A percentile compares a stretch with the other conserved stretches of the same genome.
Conservation (phyloP, 2,329 filamentous ascomycete species). For the Monilinia fructicola region DNA sequence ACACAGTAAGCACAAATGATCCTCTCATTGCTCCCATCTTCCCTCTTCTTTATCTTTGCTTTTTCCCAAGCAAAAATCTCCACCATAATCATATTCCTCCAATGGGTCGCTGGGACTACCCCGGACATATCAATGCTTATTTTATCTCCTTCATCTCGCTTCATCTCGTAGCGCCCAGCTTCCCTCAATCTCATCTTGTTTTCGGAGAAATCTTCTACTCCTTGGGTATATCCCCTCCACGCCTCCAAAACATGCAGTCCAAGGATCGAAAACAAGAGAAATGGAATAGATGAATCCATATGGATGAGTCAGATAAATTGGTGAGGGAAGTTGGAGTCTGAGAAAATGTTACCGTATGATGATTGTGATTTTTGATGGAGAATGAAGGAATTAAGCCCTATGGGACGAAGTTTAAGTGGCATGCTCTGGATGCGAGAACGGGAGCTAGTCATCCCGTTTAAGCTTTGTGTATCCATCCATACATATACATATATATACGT, state of each 20-base stretch:
- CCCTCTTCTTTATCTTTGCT: neutral
- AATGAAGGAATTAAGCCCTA: neutral
- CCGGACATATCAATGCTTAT: constrained; percentile 3
- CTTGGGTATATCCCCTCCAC: no score
- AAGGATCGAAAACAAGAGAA: no score
- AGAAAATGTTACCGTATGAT: neutral
- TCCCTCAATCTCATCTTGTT: neutral
- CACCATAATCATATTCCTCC: neutral
- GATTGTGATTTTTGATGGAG: neutral
- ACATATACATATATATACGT: neutral
- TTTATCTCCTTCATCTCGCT: constrained; percentile 16
- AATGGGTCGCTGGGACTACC: neutral
- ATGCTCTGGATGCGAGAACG: neutral
- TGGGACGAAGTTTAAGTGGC: neutral
- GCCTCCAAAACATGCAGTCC: no score
- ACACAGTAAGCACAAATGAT: neutral
- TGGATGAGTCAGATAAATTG: no score
- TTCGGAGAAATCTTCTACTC: neutral
- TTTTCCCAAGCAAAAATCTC: neutral
- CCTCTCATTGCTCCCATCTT: neutral
- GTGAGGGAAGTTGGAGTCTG: neutral
- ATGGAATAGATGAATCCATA: no score
- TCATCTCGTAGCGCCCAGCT: neutral
- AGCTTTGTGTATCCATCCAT: neutral
- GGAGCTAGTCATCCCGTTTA: neutral